phyloP scores from a whole-genome alignment of 2,329 filamentous ascomycete genomes.

The Thelonectria blattea region DNA sequence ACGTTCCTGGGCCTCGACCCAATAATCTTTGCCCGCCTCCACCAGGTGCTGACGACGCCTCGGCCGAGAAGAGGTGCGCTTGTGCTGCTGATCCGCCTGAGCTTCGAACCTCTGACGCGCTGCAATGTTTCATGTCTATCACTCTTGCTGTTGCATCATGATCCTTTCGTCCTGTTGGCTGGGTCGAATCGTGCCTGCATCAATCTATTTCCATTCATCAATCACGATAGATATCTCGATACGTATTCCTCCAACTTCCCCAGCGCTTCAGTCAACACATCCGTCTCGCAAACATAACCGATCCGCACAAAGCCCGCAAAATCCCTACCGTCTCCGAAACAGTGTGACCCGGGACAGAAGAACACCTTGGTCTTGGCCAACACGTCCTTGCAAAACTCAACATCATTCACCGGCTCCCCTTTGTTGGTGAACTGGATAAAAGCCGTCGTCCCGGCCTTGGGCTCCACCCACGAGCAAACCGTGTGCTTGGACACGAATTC shows the following conservation, averaged over 20 bases:
- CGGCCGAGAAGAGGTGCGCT: slow-evolving; percentile 23
- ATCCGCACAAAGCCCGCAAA: slow-evolving; percentile 79
- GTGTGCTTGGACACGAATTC: slow-evolving; percentile 70
- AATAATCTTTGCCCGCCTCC: slow-evolving; percentile 26
- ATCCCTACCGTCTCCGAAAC: slow-evolving; percentile 71
- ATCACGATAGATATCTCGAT: slow-evolving; percentile 15
- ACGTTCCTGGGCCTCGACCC: slow-evolving; percentile 17
- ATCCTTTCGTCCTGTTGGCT: not conserved
- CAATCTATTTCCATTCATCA: not conserved
- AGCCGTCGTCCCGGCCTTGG: slow-evolving; percentile 79
- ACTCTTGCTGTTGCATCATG: not conserved
- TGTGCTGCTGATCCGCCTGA: slow-evolving; percentile 30
- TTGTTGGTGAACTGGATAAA: slow-evolving; percentile 73
- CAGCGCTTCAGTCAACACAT: slow-evolving; percentile 71
- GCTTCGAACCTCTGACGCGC: slow-evolving; percentile 16
- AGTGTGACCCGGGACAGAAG: slow-evolving; percentile 74
- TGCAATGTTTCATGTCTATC: slow-evolving; percentile 13
- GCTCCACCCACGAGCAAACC: slow-evolving; percentile 73
- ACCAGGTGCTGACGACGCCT: slow-evolving; percentile 36
- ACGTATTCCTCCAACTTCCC: slow-evolving; percentile 54
- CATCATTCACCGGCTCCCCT: slow-evolving; percentile 70
- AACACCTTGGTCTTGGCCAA: slow-evolving; percentile 73
- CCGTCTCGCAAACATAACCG: slow-evolving; percentile 76
- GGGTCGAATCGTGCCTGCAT: not conserved
- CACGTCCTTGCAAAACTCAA: slow-evolving; percentile 72